phyloP scores from a whole-genome alignment of 176 grass and related monocot genomes.

The Microstegium vimineum region DNA sequence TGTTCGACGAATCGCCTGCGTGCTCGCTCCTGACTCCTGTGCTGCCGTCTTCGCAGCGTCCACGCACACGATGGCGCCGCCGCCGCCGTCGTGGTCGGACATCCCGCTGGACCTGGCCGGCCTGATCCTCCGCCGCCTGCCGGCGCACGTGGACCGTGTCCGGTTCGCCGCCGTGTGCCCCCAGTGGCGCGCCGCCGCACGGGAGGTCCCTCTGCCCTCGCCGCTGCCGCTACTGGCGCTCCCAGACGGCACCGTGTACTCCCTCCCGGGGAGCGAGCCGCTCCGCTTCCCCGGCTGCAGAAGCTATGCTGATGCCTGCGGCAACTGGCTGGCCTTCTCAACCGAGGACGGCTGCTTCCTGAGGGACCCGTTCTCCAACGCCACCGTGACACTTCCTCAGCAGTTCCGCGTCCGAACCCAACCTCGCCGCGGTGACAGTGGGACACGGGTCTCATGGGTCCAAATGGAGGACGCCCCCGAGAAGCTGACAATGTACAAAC shows the following conservation, averaged over 20 bases:
- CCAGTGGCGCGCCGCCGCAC: not conserved
- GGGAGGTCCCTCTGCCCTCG: not conserved
- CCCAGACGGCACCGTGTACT: not conserved
- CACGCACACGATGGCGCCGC: not conserved
- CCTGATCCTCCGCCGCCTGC: not conserved
- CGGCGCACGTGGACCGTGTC: not conserved
- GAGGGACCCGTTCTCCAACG: not conserved
- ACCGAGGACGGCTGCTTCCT: not conserved
- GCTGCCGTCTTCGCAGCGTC: not conserved
- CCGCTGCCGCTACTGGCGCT: not conserved
- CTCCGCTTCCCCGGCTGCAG: not conserved
- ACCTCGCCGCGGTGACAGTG: no score
- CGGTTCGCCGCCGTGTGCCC: constrained; percentile 8
- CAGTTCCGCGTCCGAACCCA: no score
- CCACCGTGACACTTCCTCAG: not conserved
- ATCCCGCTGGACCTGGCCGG: not conserved
- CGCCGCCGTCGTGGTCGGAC: no score
- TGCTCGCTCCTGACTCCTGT: no score
- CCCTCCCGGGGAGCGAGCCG: not conserved
- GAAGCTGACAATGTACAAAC: not conserved
- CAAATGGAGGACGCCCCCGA: not conserved
- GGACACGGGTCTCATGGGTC: not conserved
- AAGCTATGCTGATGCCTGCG: not conserved
- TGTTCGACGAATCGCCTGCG: not conserved
- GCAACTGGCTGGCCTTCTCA: not conserved